A percentile compares a stretch with the other conserved stretches of the same genome.
phyloP scores from a whole-genome alignment of 1,284 basidiomycete species.

The Cryptococcus sp. region DNA sequence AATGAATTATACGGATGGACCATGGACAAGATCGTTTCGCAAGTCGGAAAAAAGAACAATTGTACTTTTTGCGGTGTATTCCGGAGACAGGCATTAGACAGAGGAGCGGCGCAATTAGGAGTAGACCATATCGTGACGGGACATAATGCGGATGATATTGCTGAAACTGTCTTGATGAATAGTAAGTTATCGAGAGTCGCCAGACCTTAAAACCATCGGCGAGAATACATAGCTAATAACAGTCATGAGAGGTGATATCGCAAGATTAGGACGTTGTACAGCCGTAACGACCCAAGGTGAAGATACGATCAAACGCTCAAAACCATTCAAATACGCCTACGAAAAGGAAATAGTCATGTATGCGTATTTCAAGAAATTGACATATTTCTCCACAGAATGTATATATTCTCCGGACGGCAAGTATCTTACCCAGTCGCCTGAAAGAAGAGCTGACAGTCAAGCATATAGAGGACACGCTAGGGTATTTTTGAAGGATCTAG shows the following conservation, averaged over 20 bases:
- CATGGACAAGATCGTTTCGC: constrained; percentile 92
- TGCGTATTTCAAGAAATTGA: constrained; percentile 96
- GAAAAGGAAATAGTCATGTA: constrained; percentile 99
- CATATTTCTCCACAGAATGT: constrained; percentile 99
- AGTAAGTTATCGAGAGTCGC: constrained; percentile 55
- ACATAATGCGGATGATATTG: constrained; percentile 98
- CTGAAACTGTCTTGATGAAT: constrained; percentile 98
- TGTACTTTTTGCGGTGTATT: constrained; percentile 99
- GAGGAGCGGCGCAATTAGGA: constrained; percentile 79
- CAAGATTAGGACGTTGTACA: constrained; percentile 87
- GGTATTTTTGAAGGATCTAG: constrained; percentile 90
- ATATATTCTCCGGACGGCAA: constrained; percentile 87
- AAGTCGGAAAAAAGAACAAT: constrained; percentile 96
- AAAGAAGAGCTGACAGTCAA: constrained; percentile 16
- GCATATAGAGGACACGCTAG: constrained; percentile 96
- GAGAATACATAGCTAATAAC: background rate
- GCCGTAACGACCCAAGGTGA: constrained; percentile 89
- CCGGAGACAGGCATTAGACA: constrained; percentile 88
- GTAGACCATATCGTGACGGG: constrained; percentile 99
- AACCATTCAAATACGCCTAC: constrained; percentile 98
- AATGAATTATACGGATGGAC: constrained; percentile 98
- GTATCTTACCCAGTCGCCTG: constrained; percentile 4
- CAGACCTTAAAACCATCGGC: no score
- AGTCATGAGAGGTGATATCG: constrained; percentile 98
- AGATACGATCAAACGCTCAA: constrained; percentile 91